Evolutionary conservation across 352 stramenopile species (phyloP), one percentile per base, ranked within the genome.

Genomic region (Globisporangium megalacanthum): DNA sequence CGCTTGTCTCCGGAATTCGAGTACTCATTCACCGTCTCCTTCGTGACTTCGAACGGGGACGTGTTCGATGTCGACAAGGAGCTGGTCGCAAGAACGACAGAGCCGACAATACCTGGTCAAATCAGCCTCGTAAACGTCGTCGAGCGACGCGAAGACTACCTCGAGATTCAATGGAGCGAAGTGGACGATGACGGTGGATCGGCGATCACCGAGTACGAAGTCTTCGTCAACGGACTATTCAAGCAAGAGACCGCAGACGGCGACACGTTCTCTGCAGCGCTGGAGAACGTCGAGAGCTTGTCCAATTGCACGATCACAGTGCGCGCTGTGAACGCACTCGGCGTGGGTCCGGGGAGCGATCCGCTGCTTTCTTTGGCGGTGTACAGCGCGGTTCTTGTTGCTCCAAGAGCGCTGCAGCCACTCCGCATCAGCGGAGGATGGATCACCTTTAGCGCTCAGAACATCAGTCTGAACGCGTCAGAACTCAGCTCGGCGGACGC

Each of bases 121-220:
- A 65, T 82, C 6, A 46, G 59, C 8, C 54, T 61, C 10, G 47
- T 82, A 15, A 57, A n/a, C 15, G 42, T 82, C 0, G 51, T 77
- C 8, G 72, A 79, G 20, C 51, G 22, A 11, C 61, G 45, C 15
- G 64, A 46, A 9, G 49, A 64, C 7, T 65, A 64, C 17, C 4
- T 83, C 13, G 75, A 85, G 50, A 48, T 86, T 20, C 72, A 83
- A 19, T 86, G 78, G 78, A 65, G 53, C 19, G 49, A 60, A 6
- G 58, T 69, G 5, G 44, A 71, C 17, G 78, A 88, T 39, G 52
- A 75, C 19, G 78, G 78, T 49, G 78, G 78, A 3, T 60, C 58
- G 0, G 17, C 53, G 14, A 66, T 85, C 14, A 11, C 56, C n/a
- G 55, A 50, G 13, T 86, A 86, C 35, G 20, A 79, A 14, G 20